These are phyloP conservation scores for Raphanus raphanistrum DNA, from an alignment of 345 rosid genomes.

Conservation along the genomic window DNA sequence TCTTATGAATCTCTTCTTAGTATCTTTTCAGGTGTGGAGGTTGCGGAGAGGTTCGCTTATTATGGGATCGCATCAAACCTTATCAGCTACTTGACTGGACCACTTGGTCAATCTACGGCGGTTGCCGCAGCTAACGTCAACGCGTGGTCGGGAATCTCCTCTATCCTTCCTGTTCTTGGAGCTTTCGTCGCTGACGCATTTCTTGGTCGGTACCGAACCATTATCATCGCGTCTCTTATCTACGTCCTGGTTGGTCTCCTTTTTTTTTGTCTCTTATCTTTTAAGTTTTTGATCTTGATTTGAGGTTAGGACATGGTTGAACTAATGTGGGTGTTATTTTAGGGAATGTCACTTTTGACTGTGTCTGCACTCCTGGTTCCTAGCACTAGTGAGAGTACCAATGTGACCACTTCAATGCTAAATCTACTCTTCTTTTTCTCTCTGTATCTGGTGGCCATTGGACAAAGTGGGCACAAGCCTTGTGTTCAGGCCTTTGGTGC, in stretches of 20 bases:
- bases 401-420: too few species aligned
- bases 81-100: conserved; percentile 60
- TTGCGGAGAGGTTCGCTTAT: conserved; percentile 59
- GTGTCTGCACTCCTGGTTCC: neutral
- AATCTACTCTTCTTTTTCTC: conserved; percentile 33
- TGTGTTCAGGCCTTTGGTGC: conserved; percentile 64
- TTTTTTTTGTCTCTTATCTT: neutral
- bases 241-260: conserved; percentile 43
- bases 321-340: neutral
- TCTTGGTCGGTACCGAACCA: conserved; percentile 66
- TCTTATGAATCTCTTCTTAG: neutral
- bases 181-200: conserved; percentile 62
- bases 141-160: conserved; percentile 52
- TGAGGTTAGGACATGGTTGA: neutral
- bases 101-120: conserved; percentile 59
- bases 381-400: neutral
- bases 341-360: neutral
- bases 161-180: conserved; percentile 52
- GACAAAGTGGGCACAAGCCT: conserved; percentile 64
- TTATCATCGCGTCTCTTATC: conserved; percentile 51
- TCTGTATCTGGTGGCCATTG: conserved; percentile 44
- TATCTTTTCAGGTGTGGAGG: conserved; percentile 41
- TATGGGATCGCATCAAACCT: conserved; percentile 54
- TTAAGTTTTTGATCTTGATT: neutral
- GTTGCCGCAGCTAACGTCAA: conserved; percentile 64